Conservation (phyloP, 2,329 filamentous ascomycete genomes). For the Claviceps fusiformis region DNA sequence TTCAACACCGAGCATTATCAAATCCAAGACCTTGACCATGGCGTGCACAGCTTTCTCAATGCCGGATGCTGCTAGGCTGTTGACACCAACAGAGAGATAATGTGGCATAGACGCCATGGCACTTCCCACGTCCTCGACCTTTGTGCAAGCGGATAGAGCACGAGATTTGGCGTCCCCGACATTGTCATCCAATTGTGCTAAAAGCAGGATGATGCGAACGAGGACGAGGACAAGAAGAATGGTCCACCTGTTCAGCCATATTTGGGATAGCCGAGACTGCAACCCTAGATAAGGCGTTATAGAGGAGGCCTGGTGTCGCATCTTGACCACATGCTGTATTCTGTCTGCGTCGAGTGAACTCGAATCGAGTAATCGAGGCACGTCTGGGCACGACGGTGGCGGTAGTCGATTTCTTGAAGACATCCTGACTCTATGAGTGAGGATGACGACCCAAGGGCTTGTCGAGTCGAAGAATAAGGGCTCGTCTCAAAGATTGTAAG, state of each 20-base stretch:
- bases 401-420: neutral
- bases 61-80: constrained; percentile 66
- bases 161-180: constrained; percentile 64
- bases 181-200: constrained; percentile 58
- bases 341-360: constrained; percentile 23
- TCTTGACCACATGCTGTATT: constrained; percentile 8
- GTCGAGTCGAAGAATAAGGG: neutral
- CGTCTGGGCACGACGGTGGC: neutral
- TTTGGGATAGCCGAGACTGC: constrained; percentile 77
- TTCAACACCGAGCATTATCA: constrained; percentile 73
- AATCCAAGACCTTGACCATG: constrained; percentile 62
- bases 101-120: constrained; percentile 97
- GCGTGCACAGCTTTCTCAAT: constrained; percentile 71
- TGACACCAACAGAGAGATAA: constrained; percentile 81
- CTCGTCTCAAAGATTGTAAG: neutral
- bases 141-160: constrained; percentile 78
- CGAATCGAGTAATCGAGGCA: constrained; percentile 13
- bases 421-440: neutral
- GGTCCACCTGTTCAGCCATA: constrained; percentile 98
- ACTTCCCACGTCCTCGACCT: constrained; percentile 85
- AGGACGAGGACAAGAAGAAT: constrained; percentile 78
- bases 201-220: constrained; percentile 63
- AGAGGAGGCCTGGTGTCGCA: constrained; percentile 24
- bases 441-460: neutral
- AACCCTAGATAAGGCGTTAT: constrained; percentile 88